Evolutionary conservation across 192 early-diverging fungal genomes (phyloP), one percentile per base, ranked within the genome.

Genomic region (Gorgonomyces haynaldii): DNA sequence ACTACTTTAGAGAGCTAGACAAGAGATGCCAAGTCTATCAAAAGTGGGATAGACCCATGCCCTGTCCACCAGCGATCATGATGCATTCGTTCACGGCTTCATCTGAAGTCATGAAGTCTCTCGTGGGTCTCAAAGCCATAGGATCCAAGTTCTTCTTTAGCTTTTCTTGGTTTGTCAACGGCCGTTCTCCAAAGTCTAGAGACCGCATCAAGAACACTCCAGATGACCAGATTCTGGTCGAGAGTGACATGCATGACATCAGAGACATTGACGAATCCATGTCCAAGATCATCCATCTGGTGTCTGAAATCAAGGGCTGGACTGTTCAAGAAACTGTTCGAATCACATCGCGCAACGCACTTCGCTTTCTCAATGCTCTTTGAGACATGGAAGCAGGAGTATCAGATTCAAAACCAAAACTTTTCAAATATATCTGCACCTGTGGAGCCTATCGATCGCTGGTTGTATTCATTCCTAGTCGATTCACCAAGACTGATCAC

Each of bases 81-180:
- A 63, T 89, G 42, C 91, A 96, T 52, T 91, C 88, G 13, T 96
- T 76, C 53, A 80, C 81, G 4, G 89, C 86, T 17, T 84, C 83
- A 19, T 48, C 70, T 19, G 85, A 92, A 37, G 79, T 81, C 57
- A 51, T 86, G 13, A 60, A 57, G 22, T 52, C 53, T 2, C 66
- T 86, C 19, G 29, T 67, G 2, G 52, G 62, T 32, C 55, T 68
- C 41, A 56, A 55, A 12, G 29, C 57, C 42, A 37, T 57, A 16
- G 45, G 51, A 40, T 29, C 35, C 39, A 58, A 70, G 10, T 62
- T 86, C 1, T 96, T 82, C 43, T 81, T 89, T 47, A 81, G 77
- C 15, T 89, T 90, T 65, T 88, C 85, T 5, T 52, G 66, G 22
- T 58, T 72, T 40, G 84, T 96, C 56, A 89, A 89, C 45, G 77